phyloP scores from a whole-genome alignment of 768 basidiomycete species.

The Suillus fuscotomentosus region DNA sequence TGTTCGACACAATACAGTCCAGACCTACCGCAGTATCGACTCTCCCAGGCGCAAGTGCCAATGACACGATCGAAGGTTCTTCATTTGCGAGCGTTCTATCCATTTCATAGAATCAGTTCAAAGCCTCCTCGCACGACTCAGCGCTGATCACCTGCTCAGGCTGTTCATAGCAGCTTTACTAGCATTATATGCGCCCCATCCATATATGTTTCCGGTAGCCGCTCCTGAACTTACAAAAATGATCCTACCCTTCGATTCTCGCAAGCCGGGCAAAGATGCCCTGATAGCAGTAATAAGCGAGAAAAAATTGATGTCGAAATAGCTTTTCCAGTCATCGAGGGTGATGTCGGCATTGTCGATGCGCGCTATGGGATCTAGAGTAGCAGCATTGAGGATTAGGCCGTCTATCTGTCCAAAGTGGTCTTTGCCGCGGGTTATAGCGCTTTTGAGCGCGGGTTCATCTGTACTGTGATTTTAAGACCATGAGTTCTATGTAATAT shows the following conservation, averaged over 20 bases:
- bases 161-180: conserved; percentile 90
- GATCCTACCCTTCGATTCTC: conserved; percentile 64
- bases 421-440: conserved; percentile 49
- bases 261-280: conserved; percentile 66
- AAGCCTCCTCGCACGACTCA: background rate
- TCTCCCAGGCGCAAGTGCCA: conserved; percentile 85
- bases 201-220: conserved; percentile 60
- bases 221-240: conserved; percentile 88
- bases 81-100: conserved; percentile 82
- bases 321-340: conserved; percentile 60
- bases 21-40: conserved; percentile 73
- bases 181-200: conserved; percentile 84
- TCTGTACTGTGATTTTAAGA: conserved; percentile 47
- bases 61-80: conserved; percentile 69
- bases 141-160: conserved; percentile 56
- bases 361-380: conserved; percentile 64
- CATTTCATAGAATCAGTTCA: conserved; percentile 8
- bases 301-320: conserved; percentile 89
- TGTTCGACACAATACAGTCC: background rate
- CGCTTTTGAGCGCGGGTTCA: conserved; percentile 51
- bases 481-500: background rate
- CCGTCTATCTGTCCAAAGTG: conserved; percentile 66
- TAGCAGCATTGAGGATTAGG: conserved; percentile 84
- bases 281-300: conserved; percentile 73
- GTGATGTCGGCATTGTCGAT: conserved; percentile 49